Evolutionary conservation across 257 asterid genomes (phyloP), one percentile per base, ranked within the genome.

Genomic region (Solanum ossicruentum): DNA sequence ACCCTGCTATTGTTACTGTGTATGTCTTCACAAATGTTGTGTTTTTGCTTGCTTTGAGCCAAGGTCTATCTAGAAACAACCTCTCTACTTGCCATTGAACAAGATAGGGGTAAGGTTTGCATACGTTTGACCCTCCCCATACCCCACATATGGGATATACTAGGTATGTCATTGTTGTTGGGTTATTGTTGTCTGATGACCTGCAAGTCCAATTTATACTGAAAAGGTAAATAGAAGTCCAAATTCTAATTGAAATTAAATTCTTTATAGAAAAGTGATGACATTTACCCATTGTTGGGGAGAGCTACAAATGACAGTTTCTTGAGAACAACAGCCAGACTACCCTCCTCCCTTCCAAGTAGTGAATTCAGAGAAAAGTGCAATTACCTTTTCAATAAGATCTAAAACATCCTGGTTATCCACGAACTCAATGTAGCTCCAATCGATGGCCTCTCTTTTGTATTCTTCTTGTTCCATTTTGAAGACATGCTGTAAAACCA

Each of bases 391-490:
- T 91, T 96, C 99, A 83, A 96, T 93, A 84, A 96, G 99, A 92
- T 96, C 99, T 86, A 96, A 88, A 73, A 96, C 98, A 90, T 96
- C 99, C 90, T 96, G 98, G 92, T 96, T 94, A 87, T 96, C 99
- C 85, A 96, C 99, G 85, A 96, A 96, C 91, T 96, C 99, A 87
- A 96, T 96, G 89, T 96, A 96, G 93, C 99, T 94, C 99, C 99
- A 94, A 85, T 96, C 81, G 80, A 96, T 96, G 86, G 88, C 95
- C 91, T 96, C 99, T 92, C 94, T 94, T 47, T 94, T 92, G 91
- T 96, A 96, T 87, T 96, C 99, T 89, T 96, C 99, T 93, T 96
- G 99, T 90, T 96, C 98, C 98, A 93, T 96, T 91, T 96, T 96
- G 89, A 96, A 96, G 66, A 96, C 99, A 90, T 96, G 99, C 99